A percentile compares a stretch with the other conserved stretches of the same genome.
Evolutionary conservation across 1,284 basidiomycete genomes (phyloP).

Genomic region (Butyriboletus appendiculatus): DNA sequence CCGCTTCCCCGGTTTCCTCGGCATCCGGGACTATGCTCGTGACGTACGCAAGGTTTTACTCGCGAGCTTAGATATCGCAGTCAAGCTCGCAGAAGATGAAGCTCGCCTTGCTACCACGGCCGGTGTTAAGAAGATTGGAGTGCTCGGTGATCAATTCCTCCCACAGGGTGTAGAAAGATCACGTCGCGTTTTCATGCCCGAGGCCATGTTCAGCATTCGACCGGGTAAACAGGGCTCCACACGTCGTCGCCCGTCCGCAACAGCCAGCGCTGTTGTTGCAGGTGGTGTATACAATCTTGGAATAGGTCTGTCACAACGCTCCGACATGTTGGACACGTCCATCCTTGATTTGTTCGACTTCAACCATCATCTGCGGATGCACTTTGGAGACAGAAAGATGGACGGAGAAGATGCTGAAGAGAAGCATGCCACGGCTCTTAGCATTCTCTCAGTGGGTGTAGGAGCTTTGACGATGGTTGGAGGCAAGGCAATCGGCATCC

Average conservation of each 20-base stretch:
- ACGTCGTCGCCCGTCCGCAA: constrained; percentile 44
- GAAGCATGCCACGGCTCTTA: constrained; percentile 63
- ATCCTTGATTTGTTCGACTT: constrained; percentile 89
- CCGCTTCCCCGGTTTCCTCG: constrained; percentile 84
- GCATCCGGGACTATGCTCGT: constrained; percentile 87
- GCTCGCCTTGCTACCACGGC: constrained; percentile 70
- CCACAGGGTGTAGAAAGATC: constrained; percentile 82
- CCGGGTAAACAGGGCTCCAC: constrained; percentile 48
- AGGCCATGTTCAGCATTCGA: constrained; percentile 89
- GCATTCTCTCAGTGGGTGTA: constrained; percentile 74
- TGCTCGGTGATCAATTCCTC: constrained; percentile 78
- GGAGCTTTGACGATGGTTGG: constrained; percentile 91
- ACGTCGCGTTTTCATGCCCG: constrained; percentile 87
- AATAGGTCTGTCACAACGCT: constrained; percentile 68
- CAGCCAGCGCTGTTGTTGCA: constrained; percentile 61
- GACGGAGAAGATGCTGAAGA: constrained; percentile 49
- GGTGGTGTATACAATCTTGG: constrained; percentile 75
- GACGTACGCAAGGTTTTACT: constrained; percentile 85
- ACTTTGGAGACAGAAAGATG: constrained; percentile 54
- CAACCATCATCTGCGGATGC: constrained; percentile 73
- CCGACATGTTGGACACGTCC: constrained; percentile 72
- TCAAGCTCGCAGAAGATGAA: constrained; percentile 83
- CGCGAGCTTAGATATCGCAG: constrained; percentile 80
- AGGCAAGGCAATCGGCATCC: constrained; percentile 76
- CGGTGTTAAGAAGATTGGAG: constrained; percentile 71